Percentiles rank a stretch among this genome's conserved stretches.
Conservation (phyloP, 2,329 filamentous ascomycete genomes). For the Fusarium mexicanum region DNA sequence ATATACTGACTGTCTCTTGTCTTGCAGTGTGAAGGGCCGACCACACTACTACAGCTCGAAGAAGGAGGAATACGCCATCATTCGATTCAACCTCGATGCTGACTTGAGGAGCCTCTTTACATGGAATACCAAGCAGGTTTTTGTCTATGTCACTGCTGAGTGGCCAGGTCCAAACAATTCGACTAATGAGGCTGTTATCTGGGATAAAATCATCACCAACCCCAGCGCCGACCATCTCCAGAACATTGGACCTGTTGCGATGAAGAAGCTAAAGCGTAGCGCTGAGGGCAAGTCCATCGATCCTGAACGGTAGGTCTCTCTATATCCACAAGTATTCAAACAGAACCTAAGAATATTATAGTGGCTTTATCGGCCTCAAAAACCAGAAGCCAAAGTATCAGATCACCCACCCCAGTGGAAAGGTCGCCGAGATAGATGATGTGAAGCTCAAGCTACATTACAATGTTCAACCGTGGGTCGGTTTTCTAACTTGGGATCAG, state of each 20-base stretch:
- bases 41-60: conserved; percentile 96
- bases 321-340: background rate
- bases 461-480: conserved; percentile 98
- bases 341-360: conserved; percentile 41
- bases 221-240: conserved; percentile 70
- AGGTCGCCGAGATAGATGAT: conserved; percentile 76
- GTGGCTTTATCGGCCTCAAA: conserved; percentile 78
- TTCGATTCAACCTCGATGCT: conserved; percentile 91
- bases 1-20: conserved; percentile 2
- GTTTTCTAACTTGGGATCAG: conserved; percentile 83
- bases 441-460: conserved; percentile 86
- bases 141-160: conserved; percentile 92
- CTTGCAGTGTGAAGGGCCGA: conserved; percentile 78
- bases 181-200: conserved; percentile 84
- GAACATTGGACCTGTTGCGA: conserved; percentile 67
- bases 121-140: conserved; percentile 99
- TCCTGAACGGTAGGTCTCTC: conserved; percentile 59
- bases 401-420: conserved; percentile 87
- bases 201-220: conserved; percentile 92
- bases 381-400: conserved; percentile 97
- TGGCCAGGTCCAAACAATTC: conserved; percentile 59
- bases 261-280: conserved; percentile 70
- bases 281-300: conserved; percentile 69
- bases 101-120: conserved; percentile 94
- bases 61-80: conserved; percentile 94